Base-by-base conservation (phyloP, 176 grass and related monocot genomes). In the Cenchrus fungigraminus region DNA sequence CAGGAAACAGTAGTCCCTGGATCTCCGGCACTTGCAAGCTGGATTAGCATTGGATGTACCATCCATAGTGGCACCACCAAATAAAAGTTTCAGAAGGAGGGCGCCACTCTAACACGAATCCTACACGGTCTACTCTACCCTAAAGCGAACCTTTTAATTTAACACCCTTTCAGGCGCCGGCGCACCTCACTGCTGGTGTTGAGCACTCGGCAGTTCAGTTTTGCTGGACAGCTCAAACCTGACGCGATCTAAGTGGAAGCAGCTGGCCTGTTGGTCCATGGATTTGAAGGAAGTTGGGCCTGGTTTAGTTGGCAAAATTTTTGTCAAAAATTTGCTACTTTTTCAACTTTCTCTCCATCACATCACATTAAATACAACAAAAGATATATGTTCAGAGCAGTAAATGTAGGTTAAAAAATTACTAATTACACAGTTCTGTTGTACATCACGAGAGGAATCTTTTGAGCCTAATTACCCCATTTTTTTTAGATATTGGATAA, bases 191-290 rank as follows among this genome's bases (percentile, higher is more conserved):
- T 32, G 22, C 31, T 32, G 31, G 31, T 32, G 31, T 49, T 65
- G 4, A 6, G 59, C 76, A 43, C 28, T 50, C 43, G 1, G 43
- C 57, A 43, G 57, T 47, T 74, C 9, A 57, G 9, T 9, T 68
- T 32, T 66, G 13, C 77, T 73, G 68, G 77, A 73, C 31, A 32
- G 31, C 31, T 32, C 31, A 32, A 32, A 32, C 31, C 31, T 32
- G 54, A 11, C 22, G 47, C 52, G 57, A 79, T 71, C 55, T 17
- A 71, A 49, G 76, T 73, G 64, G 72, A 62, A 77, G 47, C 49
- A 73, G 59, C 65, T 55, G 46, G 71, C 53, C 53, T 49, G 20
- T 43, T 77, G 83, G 88, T 86, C 78, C 88, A 64, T 71, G 64
- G 62, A 56, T 71, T 78, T 81, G 47, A 11, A 40, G 17, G 9